These are phyloP conservation scores for Cryptococcus sp. DNA, from an alignment of 1,284 basidiomycete species.

Conservation along the genomic window DNA sequence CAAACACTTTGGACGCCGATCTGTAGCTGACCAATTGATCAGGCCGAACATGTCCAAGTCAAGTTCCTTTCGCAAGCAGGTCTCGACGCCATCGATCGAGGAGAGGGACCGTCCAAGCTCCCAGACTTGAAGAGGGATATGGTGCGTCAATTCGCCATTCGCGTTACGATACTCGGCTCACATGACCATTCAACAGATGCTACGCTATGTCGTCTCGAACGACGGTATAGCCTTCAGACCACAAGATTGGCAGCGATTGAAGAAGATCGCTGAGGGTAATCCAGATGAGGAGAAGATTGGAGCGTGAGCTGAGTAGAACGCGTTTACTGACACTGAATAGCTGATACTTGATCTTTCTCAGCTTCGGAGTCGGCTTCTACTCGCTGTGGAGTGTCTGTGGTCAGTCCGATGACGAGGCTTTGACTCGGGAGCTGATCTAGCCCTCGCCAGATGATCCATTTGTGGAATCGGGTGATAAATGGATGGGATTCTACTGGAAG, in stretches of 20 bases:
- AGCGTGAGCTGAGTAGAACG: slow-evolving; percentile 40
- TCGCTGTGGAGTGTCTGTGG: slow-evolving; percentile 57
- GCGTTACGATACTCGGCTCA: not conserved
- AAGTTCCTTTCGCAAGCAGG: slow-evolving; percentile 71
- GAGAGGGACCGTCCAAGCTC: slow-evolving; percentile 29
- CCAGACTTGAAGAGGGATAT: slow-evolving; percentile 65
- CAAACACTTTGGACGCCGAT: too few relatives aligned
- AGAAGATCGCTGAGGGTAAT: slow-evolving; percentile 65
- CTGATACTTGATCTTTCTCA: not conserved
- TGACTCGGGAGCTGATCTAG: not conserved
- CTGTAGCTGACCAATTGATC: not conserved
- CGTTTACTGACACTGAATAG: not conserved
- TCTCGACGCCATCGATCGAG: slow-evolving; percentile 55
- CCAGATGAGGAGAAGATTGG: slow-evolving; percentile 59
- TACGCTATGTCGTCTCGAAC: slow-evolving; percentile 69
- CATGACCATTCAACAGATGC: slow-evolving; percentile 39
- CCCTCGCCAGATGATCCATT: slow-evolving; percentile 74
- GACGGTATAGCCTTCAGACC: slow-evolving; percentile 74
- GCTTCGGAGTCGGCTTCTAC: slow-evolving; percentile 59
- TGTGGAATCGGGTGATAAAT: slow-evolving; percentile 82
- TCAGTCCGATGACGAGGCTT: slow-evolving; percentile 14
- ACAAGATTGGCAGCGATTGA: slow-evolving; percentile 84
- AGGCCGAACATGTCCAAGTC: slow-evolving; percentile 75
- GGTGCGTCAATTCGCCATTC: slow-evolving; percentile 34
- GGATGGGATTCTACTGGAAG: slow-evolving; percentile 99